A percentile compares a stretch with the other conserved stretches of the same genome.
Conservation (phyloP, 176 grass and related monocot genomes). For the Avena atlantica region DNA sequence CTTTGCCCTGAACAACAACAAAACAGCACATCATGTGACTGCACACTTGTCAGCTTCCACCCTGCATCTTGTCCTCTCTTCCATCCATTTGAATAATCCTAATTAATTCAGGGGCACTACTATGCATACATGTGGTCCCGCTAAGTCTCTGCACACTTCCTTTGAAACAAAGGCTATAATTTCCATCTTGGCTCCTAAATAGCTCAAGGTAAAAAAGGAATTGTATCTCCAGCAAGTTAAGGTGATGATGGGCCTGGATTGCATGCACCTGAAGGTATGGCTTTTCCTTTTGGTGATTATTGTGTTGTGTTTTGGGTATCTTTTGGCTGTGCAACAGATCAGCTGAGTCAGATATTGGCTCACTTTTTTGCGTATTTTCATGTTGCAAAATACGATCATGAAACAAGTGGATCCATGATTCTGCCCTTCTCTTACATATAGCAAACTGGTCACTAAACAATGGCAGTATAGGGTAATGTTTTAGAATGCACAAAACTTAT, state of each 20-base stretch:
- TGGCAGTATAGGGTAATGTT: not conserved
- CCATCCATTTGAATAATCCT: not conserved
- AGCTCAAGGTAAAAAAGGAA: not conserved
- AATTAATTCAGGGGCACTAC: not conserved
- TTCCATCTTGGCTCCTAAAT: not conserved
- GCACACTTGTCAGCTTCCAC: not conserved
- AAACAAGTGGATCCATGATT: not conserved
- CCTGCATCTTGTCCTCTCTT: not conserved
- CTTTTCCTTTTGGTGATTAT: not conserved
- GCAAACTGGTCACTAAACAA: not conserved
- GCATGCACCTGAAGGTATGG: not conserved
- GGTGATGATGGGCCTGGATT: not conserved
- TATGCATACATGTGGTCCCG: not conserved
- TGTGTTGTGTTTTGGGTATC: conserved; percentile 4
- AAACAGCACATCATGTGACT: not conserved
- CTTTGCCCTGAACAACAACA: not conserved
- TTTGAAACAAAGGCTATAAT: not conserved
- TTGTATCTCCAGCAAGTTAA: not conserved
- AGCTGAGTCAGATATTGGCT: conserved; percentile 2
- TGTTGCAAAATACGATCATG: not conserved
- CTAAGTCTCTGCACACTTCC: not conserved
- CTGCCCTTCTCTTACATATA: not conserved
- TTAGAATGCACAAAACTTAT: not conserved
- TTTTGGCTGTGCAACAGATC: not conserved
- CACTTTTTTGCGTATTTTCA: not conserved